These are phyloP conservation scores for Ambrosia hybrid DNA, from an alignment of 140 eudicot species.

Conservation along the genomic window DNA sequence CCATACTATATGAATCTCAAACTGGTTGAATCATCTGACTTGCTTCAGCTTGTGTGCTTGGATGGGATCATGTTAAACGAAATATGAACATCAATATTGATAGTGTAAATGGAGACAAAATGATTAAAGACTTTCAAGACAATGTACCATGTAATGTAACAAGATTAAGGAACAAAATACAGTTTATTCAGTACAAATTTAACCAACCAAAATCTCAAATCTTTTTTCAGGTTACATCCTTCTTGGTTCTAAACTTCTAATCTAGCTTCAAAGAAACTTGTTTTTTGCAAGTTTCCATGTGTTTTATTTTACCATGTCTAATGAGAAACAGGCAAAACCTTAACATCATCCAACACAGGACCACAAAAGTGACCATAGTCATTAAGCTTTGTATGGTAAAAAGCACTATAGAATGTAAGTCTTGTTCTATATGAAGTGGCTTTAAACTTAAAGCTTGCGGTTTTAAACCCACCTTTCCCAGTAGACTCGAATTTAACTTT, in stretches of 20 bases:
- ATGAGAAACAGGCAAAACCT: slow-evolving; percentile 32
- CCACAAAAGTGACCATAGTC: slow-evolving; percentile 75
- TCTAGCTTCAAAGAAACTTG: slow-evolving; percentile 16
- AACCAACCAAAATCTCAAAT: slow-evolving; percentile 12
- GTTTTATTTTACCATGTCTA: slow-evolving; percentile 4
- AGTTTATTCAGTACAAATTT: slow-evolving; percentile 23
- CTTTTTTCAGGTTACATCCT: slow-evolving; percentile 1
- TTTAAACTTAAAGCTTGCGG: slow-evolving; percentile 44
- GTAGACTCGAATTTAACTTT: slow-evolving; percentile 39
- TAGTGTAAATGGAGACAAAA: neutral
- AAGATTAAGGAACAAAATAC: neutral
- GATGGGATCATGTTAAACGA: no score
- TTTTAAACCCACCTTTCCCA: slow-evolving; percentile 55
- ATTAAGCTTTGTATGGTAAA: slow-evolving; percentile 57
- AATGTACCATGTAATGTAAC: neutral
- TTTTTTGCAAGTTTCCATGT: neutral
- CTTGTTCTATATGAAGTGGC: slow-evolving; percentile 57
- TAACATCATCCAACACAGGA: slow-evolving; percentile 75
- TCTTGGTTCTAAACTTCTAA: neutral
- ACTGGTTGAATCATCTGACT: no score
- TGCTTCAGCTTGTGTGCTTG: no score
- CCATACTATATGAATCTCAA: no score
- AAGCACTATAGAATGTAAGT: slow-evolving; percentile 61
- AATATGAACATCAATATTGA: no score
- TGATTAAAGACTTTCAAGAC: neutral